Conservation (phyloP, 352 stramenopile genomes). For the Pythium rishiriense region DNA sequence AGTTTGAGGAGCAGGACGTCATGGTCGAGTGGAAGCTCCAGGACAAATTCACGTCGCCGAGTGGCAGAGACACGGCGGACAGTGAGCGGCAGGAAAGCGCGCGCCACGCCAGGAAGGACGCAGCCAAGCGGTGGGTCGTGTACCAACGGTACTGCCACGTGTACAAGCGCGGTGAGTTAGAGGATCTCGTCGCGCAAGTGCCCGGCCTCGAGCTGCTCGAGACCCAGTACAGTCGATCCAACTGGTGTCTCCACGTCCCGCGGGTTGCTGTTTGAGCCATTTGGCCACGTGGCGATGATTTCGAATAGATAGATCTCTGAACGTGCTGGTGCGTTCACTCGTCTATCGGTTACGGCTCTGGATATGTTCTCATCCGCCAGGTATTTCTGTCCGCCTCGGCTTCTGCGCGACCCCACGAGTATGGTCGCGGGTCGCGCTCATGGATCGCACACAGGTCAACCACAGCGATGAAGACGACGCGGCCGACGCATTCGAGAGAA, state of each 20-base stretch:
- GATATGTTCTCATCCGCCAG: neutral
- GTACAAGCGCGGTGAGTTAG: constrained; percentile 66
- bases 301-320: neutral
- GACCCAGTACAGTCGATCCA: constrained; percentile 76
- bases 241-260: constrained; percentile 68
- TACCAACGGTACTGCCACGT: constrained; percentile 87
- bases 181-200: constrained; percentile 58
- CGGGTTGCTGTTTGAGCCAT: constrained; percentile 26
- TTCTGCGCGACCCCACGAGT: neutral
- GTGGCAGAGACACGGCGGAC: neutral
- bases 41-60: constrained; percentile 62
- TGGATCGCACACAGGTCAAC: neutral
- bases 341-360: neutral
- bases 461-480: neutral
- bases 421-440: neutral
- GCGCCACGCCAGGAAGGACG: constrained; percentile 44
- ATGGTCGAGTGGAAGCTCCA: constrained; percentile 89
- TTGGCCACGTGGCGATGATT: neutral
- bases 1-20: constrained; percentile 77
- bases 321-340: neutral
- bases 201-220: constrained; percentile 54
- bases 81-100: neutral
- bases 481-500: neutral
- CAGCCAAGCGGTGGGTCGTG: constrained; percentile 67
- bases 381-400: neutral